These are phyloP conservation scores for Iris macrosiphon DNA, from an alignment of 106 monocot species.

Conservation along the genomic window DNA sequence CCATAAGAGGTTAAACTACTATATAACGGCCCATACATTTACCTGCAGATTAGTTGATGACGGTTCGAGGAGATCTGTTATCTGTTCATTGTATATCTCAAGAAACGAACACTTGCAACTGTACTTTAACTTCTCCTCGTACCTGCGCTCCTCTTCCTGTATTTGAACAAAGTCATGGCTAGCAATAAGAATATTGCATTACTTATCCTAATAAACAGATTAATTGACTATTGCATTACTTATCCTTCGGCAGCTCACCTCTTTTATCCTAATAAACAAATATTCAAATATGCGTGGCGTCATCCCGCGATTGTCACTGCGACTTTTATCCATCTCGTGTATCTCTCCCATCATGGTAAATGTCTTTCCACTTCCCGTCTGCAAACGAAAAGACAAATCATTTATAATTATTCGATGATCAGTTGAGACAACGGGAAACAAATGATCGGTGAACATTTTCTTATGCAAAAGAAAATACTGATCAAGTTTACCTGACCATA, in stretches of 20 bases:
- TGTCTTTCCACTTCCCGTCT: constrained; percentile 90
- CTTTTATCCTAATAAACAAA: constrained; percentile 51
- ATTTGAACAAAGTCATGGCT: neutral
- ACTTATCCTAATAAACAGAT: neutral
- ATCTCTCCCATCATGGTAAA: constrained; percentile 77
- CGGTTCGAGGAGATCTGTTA: constrained; percentile 73
- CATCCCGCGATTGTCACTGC: constrained; percentile 54
- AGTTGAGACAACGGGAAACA: neutral
- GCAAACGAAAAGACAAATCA: constrained; percentile 4
- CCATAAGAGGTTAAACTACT: too few relatives aligned
- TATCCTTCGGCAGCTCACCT: constrained; percentile 25
- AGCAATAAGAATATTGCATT: neutral
- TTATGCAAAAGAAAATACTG: neutral
- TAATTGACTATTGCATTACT: neutral
- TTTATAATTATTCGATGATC: neutral
- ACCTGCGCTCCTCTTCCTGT: constrained; percentile 58
- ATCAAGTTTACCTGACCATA: constrained; percentile 59
- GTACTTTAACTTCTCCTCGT: constrained; percentile 44
- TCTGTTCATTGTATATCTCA: constrained; percentile 86
- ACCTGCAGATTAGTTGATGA: constrained; percentile 75
- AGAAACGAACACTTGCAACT: constrained; percentile 76
- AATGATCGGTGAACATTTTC: neutral
- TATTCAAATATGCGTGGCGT: constrained; percentile 75
- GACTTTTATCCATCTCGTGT: constrained; percentile 15
- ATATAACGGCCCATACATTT: constrained; percentile 1